phyloP scores from a whole-genome alignment of 2,329 filamentous ascomycete genomes.

The Verticillium nubilum region DNA sequence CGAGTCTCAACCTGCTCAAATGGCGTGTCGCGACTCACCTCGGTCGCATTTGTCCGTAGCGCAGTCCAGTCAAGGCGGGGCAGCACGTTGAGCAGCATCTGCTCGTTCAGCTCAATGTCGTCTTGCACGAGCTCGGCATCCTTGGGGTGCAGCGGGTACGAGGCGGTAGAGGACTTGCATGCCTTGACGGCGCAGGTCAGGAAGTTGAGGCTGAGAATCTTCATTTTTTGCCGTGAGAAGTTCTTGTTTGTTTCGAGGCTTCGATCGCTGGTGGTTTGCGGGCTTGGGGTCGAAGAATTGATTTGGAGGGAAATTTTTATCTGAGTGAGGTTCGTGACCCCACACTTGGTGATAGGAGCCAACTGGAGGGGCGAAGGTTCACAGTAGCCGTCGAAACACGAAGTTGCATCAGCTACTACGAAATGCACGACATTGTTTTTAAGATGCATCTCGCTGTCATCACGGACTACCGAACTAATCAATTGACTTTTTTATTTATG shows the following conservation, averaged over 20 bases:
- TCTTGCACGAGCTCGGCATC: slow-evolving; percentile 86
- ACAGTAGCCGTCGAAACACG: neutral
- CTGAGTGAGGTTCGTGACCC: neutral
- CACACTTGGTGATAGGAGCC: neutral
- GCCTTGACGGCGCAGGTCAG: slow-evolving; percentile 92
- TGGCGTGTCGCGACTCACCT: slow-evolving; percentile 48
- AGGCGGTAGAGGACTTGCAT: slow-evolving; percentile 75
- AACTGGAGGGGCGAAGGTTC: slow-evolving; percentile 1
- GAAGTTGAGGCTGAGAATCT: slow-evolving; percentile 93
- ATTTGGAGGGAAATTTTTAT: neutral
- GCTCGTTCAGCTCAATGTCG: slow-evolving; percentile 73
- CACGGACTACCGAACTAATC: neutral
- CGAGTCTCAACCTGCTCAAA: neutral
- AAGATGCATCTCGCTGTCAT: neutral
- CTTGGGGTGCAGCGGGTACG: slow-evolving; percentile 87
- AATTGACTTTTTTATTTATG: slow-evolving; percentile 4
- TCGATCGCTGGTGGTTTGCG: slow-evolving; percentile 4
- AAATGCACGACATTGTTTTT: neutral
- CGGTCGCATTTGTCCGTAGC: slow-evolving; percentile 66
- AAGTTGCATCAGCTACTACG: neutral
- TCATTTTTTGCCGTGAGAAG: slow-evolving; percentile 55
- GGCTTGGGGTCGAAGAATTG: neutral
- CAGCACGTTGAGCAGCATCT: slow-evolving; percentile 79
- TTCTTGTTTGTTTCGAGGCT: slow-evolving; percentile 1
- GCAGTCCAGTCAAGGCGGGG: slow-evolving; percentile 86